A percentile compares a stretch with the other conserved stretches of the same genome.
Evolutionary conservation across 768 basidiomycete species (phyloP).

Genomic region (Suillus spraguei): DNA sequence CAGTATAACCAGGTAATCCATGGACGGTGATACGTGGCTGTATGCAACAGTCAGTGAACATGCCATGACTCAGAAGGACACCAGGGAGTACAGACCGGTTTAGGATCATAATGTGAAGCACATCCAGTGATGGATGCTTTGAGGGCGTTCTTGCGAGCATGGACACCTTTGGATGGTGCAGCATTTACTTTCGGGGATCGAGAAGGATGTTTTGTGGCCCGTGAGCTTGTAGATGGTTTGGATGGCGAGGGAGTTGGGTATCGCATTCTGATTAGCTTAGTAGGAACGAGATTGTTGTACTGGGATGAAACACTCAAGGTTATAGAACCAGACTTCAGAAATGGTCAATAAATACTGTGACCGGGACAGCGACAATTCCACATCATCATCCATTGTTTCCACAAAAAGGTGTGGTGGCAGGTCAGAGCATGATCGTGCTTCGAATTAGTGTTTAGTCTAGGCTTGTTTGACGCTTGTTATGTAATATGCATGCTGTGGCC

Average conservation of each 20-base stretch:
- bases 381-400: neutral
- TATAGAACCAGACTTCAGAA: neutral
- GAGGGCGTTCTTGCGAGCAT: constrained; percentile 13
- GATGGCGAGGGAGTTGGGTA: constrained; percentile 13
- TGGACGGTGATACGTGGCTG: constrained; percentile 22
- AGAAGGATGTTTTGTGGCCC: constrained; percentile 17
- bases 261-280: neutral
- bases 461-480: too few species aligned
- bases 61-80: neutral
- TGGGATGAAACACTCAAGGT: neutral
- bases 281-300: neutral
- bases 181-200: constrained; percentile 14
- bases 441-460: too few species aligned
- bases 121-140: too few species aligned
- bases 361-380: neutral
- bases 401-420: too few species aligned
- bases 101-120: neutral
- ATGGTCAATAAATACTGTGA: neutral
- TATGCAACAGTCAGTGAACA: constrained; percentile 10
- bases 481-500: too few species aligned
- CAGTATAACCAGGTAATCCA: constrained; percentile 13
- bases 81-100: neutral
- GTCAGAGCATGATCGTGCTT: too few species aligned
- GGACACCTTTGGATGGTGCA: constrained; percentile 13
- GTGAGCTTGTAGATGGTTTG: constrained; percentile 12